Percentiles rank a stretch among this genome's conserved stretches.
Evolutionary conservation across 257 asterid genomes (phyloP).

Genomic region (Solanum virginianum): DNA sequence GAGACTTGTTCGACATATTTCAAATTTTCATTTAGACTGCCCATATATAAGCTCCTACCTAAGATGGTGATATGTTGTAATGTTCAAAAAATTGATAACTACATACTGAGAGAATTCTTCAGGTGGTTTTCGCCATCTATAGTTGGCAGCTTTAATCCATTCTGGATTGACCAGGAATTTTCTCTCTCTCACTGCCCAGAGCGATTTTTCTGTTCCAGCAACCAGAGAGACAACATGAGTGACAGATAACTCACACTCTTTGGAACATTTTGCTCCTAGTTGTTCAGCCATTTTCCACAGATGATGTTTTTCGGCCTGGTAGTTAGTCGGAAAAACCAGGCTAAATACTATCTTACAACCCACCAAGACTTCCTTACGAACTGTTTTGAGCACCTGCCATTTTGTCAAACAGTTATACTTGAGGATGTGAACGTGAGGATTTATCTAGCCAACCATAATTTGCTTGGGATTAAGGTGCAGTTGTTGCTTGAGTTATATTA

Average conservation of each 20-base stretch:
- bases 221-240: conserved; percentile 62
- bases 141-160: conserved; percentile 66
- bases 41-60: neutral
- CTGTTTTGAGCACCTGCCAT: conserved; percentile 36
- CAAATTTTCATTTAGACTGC: neutral
- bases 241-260: conserved; percentile 33
- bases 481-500: neutral
- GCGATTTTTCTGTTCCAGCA: conserved; percentile 52
- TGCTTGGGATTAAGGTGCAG: neutral
- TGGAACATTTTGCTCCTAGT: conserved; percentile 55
- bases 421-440: neutral
- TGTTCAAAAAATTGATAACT: neutral
- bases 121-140: conserved; percentile 48
- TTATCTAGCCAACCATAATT: neutral
- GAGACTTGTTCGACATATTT: neutral
- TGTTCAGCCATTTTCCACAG: conserved; percentile 59
- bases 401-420: neutral
- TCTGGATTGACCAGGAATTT: conserved; percentile 45
- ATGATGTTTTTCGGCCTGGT: conserved; percentile 35
- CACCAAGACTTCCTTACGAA: conserved; percentile 41
- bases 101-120: conserved; percentile 39
- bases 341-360: conserved; percentile 52
- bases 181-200: conserved; percentile 41
- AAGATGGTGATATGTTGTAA: neutral
- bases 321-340: conserved; percentile 34